Percentiles rank a stretch among this genome's conserved stretches.
Evolutionary conservation across 2,329 filamentous ascomycete species (phyloP).

Genomic region (Penicillium polonicum): DNA sequence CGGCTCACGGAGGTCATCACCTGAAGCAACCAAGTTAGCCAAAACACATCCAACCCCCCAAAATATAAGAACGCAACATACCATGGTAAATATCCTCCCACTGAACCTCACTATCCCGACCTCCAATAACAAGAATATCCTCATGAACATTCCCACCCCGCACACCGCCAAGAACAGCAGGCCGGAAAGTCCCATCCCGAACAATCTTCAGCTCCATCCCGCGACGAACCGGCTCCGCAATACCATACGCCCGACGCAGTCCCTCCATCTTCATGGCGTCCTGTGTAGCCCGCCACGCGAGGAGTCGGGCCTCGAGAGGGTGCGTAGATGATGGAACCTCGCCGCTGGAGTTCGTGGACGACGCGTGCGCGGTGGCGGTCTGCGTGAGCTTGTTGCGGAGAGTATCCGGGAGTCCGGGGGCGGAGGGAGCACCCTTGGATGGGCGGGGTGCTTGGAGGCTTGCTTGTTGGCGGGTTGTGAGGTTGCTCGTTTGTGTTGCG

Average conservation of each 20-base stretch:
- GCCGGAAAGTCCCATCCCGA: constrained; percentile 70
- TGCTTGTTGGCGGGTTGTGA: constrained; percentile 54
- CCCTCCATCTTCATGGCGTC: constrained; percentile 83
- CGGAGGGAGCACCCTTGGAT: constrained; percentile 76
- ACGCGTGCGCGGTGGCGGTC: constrained; percentile 50
- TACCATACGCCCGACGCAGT: constrained; percentile 81
- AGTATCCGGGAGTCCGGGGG: constrained; percentile 88
- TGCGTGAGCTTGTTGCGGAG: constrained; percentile 79
- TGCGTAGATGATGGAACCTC: constrained; percentile 65
- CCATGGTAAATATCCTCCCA: constrained; percentile 96
- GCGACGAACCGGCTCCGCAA: constrained; percentile 86
- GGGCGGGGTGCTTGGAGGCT: constrained; percentile 50
- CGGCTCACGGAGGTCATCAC: constrained; percentile 67
- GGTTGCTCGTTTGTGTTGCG: constrained; percentile 65
- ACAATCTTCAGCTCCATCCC: constrained; percentile 95
- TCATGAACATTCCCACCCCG: constrained; percentile 69
- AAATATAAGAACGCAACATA: constrained; percentile 31
- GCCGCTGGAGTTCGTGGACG: constrained; percentile 36
- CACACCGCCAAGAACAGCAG: constrained; percentile 64
- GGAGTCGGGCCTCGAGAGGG: constrained; percentile 87
- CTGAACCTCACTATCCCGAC: constrained; percentile 70
- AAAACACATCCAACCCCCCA: neutral
- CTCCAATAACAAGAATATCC: constrained; percentile 71
- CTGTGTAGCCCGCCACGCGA: constrained; percentile 87
- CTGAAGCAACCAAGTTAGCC: constrained; percentile 33